Evolutionary conservation across 768 basidiomycete species (phyloP).

Genomic region (Tricholomella constricta): DNA sequence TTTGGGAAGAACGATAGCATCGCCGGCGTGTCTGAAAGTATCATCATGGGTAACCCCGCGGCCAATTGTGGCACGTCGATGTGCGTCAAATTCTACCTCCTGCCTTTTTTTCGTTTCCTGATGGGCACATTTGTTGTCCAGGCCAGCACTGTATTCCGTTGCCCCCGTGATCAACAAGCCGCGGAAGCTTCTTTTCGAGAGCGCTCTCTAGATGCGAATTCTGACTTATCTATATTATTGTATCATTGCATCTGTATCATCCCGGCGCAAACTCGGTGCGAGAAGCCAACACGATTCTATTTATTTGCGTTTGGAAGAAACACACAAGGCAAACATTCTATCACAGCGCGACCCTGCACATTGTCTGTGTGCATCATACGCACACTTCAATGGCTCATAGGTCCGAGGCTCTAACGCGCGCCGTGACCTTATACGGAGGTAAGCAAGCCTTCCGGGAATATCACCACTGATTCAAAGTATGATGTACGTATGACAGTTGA

Average conservation of each 20-base stretch:
- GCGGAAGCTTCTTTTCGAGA: conserved; percentile 52
- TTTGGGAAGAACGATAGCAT: conserved; percentile 95
- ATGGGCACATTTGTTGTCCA: conserved; percentile 20
- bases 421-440: background rate
- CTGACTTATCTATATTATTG: conserved; percentile 8
- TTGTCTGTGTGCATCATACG: background rate
- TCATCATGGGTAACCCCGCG: conserved; percentile 98
- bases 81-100: conserved; percentile 44
- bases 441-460: background rate
- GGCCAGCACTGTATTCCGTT: conserved; percentile 51
- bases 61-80: conserved; percentile 94
- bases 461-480: background rate
- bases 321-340: background rate
- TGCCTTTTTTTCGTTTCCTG: conserved; percentile 1
- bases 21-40: conserved; percentile 97
- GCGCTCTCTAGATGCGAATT: conserved; percentile 35
- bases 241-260: conserved; percentile 9
- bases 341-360: conserved; percentile 6
- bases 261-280: background rate
- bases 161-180: conserved; percentile 50
- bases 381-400: background rate
- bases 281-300: background rate
- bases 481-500: conserved; percentile 7
- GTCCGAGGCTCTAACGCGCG: conserved; percentile 5
- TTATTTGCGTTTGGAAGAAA: background rate